These are phyloP conservation scores for Pseudogymnoascus sp. DNA, from an alignment of 2,329 filamentous ascomycete species.

Conservation along the genomic window DNA sequence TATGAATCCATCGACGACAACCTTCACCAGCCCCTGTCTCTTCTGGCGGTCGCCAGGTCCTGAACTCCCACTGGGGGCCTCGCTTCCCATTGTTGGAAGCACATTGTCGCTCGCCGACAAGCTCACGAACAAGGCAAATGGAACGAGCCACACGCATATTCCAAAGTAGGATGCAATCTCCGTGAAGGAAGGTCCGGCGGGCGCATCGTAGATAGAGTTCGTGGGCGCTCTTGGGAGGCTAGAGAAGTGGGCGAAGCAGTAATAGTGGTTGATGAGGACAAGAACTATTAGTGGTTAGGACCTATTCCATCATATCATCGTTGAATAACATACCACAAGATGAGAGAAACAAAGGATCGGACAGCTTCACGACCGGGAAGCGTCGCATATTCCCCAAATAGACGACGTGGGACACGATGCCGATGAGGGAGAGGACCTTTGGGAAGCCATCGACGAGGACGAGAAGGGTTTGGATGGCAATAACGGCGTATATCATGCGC, in stretches of 20 bases:
- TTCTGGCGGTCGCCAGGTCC: constrained; percentile 35
- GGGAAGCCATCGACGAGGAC: constrained; percentile 82
- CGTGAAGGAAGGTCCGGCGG: constrained; percentile 65
- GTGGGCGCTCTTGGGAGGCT: constrained; percentile 50
- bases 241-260: constrained; percentile 95
- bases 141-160: constrained; percentile 91
- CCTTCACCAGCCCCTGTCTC: constrained; percentile 60
- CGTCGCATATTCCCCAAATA: constrained; percentile 80
- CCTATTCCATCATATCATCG: constrained; percentile 14
- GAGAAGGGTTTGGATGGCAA: constrained; percentile 66
- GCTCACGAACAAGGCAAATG: constrained; percentile 91
- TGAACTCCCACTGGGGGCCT: constrained; percentile 39
- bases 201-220: constrained; percentile 54
- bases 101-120: constrained; percentile 93
- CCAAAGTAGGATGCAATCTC: constrained; percentile 96
- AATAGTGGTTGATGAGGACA: constrained; percentile 83
- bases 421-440: constrained; percentile 63
- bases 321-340: constrained; percentile 61
- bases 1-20: constrained; percentile 52
- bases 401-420: constrained; percentile 72
- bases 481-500: constrained; percentile 75
- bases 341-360: constrained; percentile 76
- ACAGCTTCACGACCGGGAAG: constrained; percentile 73
- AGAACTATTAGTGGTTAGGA: constrained; percentile 45
- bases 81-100: constrained; percentile 81